These are phyloP conservation scores for Hypoxylon rickii DNA, from an alignment of 495 filamentous ascomycete genomes.

Conservation along the genomic window DNA sequence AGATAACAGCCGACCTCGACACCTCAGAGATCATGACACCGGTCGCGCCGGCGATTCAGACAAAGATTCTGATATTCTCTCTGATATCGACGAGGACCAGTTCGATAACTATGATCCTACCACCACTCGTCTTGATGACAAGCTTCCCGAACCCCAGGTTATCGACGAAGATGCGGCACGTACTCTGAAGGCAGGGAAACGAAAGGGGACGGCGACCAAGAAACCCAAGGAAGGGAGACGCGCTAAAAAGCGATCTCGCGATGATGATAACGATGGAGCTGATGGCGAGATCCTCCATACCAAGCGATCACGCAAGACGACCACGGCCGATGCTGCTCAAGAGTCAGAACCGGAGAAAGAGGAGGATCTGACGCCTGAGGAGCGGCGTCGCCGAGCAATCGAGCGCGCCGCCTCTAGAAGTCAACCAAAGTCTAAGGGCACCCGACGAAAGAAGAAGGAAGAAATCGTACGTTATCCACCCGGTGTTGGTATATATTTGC, in stretches of 20 bases:
- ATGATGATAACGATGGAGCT: slow-evolving; percentile 61
- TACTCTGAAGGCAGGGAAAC: slow-evolving; percentile 73
- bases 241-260: slow-evolving; percentile 69
- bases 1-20: slow-evolving; percentile 33
- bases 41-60: slow-evolving; percentile 63
- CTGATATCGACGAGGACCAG: slow-evolving; percentile 92
- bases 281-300: slow-evolving; percentile 58
- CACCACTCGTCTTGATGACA: slow-evolving; percentile 75
- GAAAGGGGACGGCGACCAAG: slow-evolving; percentile 71
- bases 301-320: slow-evolving; percentile 42
- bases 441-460: slow-evolving; percentile 82
- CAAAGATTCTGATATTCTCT: slow-evolving; percentile 79
- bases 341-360: slow-evolving; percentile 63
- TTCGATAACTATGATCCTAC: slow-evolving; percentile 88
- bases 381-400: slow-evolving; percentile 77
- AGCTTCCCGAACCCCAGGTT: slow-evolving; percentile 63
- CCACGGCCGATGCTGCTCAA: slow-evolving; percentile 49
- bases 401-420: slow-evolving; percentile 83
- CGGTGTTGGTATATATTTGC: no score
- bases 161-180: slow-evolving; percentile 86
- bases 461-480: slow-evolving; percentile 85
- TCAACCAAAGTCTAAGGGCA: slow-evolving; percentile 63
- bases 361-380: slow-evolving; percentile 64
- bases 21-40: slow-evolving; percentile 44
- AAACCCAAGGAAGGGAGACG: slow-evolving; percentile 76